These are phyloP conservation scores for Dentipellis sp. DNA, from an alignment of 768 basidiomycete species.

Conservation along the genomic window DNA sequence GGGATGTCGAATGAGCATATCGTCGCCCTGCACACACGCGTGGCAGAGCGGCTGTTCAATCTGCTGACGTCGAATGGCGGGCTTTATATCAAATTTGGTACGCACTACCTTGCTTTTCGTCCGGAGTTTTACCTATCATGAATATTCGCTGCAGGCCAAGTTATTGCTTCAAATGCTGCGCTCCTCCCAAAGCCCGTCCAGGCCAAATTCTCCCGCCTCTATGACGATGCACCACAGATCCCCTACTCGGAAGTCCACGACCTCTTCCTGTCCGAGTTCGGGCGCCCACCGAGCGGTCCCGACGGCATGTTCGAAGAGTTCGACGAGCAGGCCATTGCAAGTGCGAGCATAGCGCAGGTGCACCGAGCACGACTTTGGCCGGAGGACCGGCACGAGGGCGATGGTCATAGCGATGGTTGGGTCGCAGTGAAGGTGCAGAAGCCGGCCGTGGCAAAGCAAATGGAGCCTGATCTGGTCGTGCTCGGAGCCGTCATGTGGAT, in stretches of 20 bases:
- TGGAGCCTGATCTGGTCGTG: constrained; percentile 73
- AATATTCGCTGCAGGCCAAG: constrained; percentile 43
- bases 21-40: constrained; percentile 75
- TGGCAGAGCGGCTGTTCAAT: constrained; percentile 67
- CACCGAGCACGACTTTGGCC: constrained; percentile 60
- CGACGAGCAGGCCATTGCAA: constrained; percentile 68
- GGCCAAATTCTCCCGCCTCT: constrained; percentile 71
- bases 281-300: constrained; percentile 52
- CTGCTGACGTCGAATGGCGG: constrained; percentile 79
- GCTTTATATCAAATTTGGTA: constrained; percentile 78
- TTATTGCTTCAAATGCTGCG: constrained; percentile 78
- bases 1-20: constrained; percentile 56
- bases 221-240: constrained; percentile 83
- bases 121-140: background rate
- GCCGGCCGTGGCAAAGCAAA: constrained; percentile 77
- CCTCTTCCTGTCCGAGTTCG: constrained; percentile 66
- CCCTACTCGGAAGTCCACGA: constrained; percentile 57
- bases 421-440: constrained; percentile 95
- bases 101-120: constrained; percentile 15
- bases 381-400: constrained; percentile 21
- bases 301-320: constrained; percentile 74
- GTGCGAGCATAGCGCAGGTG: constrained; percentile 90
- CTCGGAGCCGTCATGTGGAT: constrained; percentile 72
- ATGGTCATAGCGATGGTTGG: constrained; percentile 27
- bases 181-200: constrained; percentile 79